Percentiles rank a stretch among this genome's conserved stretches.
Evolutionary conservation across 1,139 yeast species (phyloP).

Genomic region (Debaryomyces subglobosus): DNA sequence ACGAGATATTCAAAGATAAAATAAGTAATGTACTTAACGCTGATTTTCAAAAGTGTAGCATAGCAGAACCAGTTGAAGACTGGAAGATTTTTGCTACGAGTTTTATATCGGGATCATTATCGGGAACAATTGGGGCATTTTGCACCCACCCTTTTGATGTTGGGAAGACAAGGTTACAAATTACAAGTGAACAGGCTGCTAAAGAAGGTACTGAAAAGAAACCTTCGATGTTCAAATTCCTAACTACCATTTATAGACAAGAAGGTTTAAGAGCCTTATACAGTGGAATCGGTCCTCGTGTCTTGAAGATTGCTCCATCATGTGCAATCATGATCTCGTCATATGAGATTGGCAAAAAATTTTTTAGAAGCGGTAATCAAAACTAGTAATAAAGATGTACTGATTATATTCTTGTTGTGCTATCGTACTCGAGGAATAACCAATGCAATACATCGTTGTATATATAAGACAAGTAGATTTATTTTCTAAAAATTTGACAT

Average conservation of each 20-base stretch:
- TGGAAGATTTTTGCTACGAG: conserved; percentile 68
- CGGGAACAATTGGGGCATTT: conserved; percentile 86
- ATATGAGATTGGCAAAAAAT: conserved; percentile 83
- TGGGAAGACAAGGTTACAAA: conserved; percentile 92
- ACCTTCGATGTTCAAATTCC: conserved; percentile 64
- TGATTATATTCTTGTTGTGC: not conserved
- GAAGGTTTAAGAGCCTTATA: conserved; percentile 83
- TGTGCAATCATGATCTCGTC: conserved; percentile 99
- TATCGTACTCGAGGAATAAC: not conserved
- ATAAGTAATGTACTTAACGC: conserved; percentile 28
- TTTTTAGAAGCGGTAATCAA: conserved; percentile 40
- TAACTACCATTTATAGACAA: conserved; percentile 58
- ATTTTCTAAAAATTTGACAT: conserved; percentile 1
- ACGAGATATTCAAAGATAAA: conserved; percentile 51
- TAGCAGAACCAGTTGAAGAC: conserved; percentile 31
- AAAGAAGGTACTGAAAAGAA: conserved; percentile 23
- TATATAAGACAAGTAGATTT: not conserved
- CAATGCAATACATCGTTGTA: conserved; percentile 3
- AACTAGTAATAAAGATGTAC: conserved; percentile 1
- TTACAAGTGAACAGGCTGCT: conserved; percentile 38
- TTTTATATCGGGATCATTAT: conserved; percentile 79
- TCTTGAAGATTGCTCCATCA: conserved; percentile 91
- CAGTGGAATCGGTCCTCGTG: conserved; percentile 83
- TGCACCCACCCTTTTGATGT: conserved; percentile 95
- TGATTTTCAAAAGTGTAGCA: conserved; percentile 22